Evolutionary conservation across 129 eudicot genomes (phyloP).

Genomic region (Dittrichia graveolens): DNA sequence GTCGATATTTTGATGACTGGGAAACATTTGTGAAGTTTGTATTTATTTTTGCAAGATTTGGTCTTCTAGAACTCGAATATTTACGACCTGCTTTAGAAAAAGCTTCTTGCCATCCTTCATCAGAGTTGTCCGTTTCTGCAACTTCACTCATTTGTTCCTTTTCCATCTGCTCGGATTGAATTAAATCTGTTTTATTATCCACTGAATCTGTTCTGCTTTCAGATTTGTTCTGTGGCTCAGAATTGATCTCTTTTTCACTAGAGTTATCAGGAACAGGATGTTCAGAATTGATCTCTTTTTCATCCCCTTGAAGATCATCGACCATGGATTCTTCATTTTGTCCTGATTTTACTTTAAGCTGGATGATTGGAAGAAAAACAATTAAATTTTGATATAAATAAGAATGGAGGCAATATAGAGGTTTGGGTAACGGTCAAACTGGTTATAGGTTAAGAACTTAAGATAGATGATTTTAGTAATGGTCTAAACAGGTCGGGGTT

Average conservation of each 20-base stretch:
- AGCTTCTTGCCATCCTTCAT: conserved; percentile 99
- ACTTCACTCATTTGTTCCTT: conserved; percentile 36
- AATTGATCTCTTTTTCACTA: conserved; percentile 64
- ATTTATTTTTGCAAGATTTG: conserved; percentile 74
- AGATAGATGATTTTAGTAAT: neutral
- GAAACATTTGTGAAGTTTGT: conserved; percentile 59
- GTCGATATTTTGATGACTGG: conserved; percentile 52
- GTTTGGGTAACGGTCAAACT: neutral
- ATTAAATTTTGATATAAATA: conserved; percentile 1
- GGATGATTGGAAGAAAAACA: conserved; percentile 16
- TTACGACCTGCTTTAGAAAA: conserved; percentile 73
- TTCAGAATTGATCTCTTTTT: conserved; percentile 36
- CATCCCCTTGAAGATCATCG: conserved; percentile 55
- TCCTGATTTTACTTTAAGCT: conserved; percentile 69
- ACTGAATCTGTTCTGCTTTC: conserved; percentile 37
- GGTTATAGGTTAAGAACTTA: neutral
- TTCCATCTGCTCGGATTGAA: conserved; percentile 33
- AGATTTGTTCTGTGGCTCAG: conserved; percentile 45
- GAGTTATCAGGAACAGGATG: conserved; percentile 39
- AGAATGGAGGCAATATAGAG: neutral
- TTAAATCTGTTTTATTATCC: conserved; percentile 33
- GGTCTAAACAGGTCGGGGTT: neutral
- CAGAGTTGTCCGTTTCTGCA: conserved; percentile 55
- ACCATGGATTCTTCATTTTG: conserved; percentile 47
- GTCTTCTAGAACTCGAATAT: conserved; percentile 63